Evolutionary conservation across 2,329 filamentous ascomycete species (phyloP), one percentile per base, ranked within the genome.

Genomic region (Ceratocystis huliohia): DNA sequence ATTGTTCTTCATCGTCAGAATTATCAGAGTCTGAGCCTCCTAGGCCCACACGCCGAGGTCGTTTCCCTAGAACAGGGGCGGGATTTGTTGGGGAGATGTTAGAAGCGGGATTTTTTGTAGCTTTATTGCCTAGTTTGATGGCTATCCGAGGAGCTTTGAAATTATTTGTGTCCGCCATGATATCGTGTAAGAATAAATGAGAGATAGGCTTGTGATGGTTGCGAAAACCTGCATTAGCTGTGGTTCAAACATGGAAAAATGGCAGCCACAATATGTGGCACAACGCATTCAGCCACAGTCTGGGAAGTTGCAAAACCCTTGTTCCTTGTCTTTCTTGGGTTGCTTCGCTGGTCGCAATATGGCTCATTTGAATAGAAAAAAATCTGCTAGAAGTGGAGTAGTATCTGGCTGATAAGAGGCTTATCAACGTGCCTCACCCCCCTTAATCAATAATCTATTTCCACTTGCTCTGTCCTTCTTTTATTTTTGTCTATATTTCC

Each of bases 81-180:
- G 61, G 61, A 10, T 68, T 66, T 61, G 17, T 20, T 45, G 61
- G 8, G 20, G 46, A 33, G 53, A 61, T 56, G 37, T 64, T 61
- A 15, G 33, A 61, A 45, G 53, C 45, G 28, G 41, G 28, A 37
- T 65, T 61, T 65, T 25, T 57, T n/a, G 45, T 37, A 22, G 67
- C 22, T 48, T 68, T 68, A 5, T 44, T 46, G 61, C 64, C 64
- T 30, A 69, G 65, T 53, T 69, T 69, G 61, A 69, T 69, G 30
- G 69, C 68, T 37, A 69, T 69, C 4, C 69, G 69, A 5, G 68
- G 64, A 25, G 66, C 46, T 63, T 69, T 69, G 5, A 64, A 57
- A 30, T 63, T 45, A 13, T 13, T 41, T 30, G 63, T 33, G 20
- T 59, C 57, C 1, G 44, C 17, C 67, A 68, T 68, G 22, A 20